Percentiles rank a stretch among this genome's conserved stretches.
phyloP scores from a whole-genome alignment of 2,329 filamentous ascomycete genomes.

The Aciculosporium take region DNA sequence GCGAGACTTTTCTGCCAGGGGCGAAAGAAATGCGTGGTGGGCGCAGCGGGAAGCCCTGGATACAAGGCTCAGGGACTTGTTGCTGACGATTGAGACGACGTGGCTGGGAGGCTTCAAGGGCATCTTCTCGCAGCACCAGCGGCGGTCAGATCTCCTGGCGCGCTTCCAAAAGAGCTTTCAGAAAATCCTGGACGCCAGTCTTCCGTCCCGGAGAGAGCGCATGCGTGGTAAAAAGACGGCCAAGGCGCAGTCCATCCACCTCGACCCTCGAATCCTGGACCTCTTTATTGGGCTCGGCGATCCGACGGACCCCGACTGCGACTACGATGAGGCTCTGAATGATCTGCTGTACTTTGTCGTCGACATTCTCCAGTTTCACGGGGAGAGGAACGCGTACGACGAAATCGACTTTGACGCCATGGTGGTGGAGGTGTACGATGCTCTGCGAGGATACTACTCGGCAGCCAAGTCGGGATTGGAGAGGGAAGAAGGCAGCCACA shows the following conservation, averaged over 20 bases:
- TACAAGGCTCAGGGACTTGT: slow-evolving; percentile 56
- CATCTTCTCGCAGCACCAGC: slow-evolving; percentile 67
- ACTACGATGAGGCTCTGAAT: slow-evolving; percentile 78
- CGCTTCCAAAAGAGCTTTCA: slow-evolving; percentile 69
- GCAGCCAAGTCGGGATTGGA: slow-evolving; percentile 26
- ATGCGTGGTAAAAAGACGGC: slow-evolving; percentile 40
- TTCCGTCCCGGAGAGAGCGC: slow-evolving; percentile 69
- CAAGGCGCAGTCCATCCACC: slow-evolving; percentile 27
- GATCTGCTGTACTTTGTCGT: slow-evolving; percentile 93
- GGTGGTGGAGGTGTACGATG: slow-evolving; percentile 76
- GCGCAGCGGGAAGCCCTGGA: slow-evolving; percentile 70
- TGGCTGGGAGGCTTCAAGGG: slow-evolving; percentile 94
- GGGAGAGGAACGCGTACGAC: slow-evolving; percentile 91
- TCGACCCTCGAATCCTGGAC: slow-evolving; percentile 57
- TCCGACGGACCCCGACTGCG: slow-evolving; percentile 48
- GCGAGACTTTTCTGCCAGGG: slow-evolving; percentile 57
- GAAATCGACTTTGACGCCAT: slow-evolving; percentile 93
- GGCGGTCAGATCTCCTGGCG: slow-evolving; percentile 48
- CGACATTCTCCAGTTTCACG: slow-evolving; percentile 91
- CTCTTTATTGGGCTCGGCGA: slow-evolving; percentile 78
- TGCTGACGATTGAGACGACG: slow-evolving; percentile 76
- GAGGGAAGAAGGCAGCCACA: slow-evolving; percentile 43
- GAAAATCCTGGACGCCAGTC: slow-evolving; percentile 63
- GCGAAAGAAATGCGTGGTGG: slow-evolving; percentile 80
- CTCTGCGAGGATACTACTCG: slow-evolving; percentile 63